phyloP scores from a whole-genome alignment of 2,329 filamentous ascomycete genomes.

The Alternaria sp. region DNA sequence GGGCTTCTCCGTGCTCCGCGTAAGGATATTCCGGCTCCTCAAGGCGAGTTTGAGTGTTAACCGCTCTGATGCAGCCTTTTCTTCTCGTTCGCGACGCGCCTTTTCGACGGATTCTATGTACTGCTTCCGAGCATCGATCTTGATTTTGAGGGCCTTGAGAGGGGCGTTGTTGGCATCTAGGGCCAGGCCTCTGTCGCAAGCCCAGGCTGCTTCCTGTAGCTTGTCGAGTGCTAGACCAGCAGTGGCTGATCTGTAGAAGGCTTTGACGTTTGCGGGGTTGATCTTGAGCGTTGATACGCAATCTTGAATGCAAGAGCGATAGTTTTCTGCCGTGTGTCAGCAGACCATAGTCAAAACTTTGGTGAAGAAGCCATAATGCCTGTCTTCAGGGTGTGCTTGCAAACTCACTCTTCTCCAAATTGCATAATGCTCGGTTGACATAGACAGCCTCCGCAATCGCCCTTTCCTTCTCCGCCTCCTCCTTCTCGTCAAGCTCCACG shows the following conservation, averaged over 20 bases:
- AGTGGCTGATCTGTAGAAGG: conserved; percentile 81
- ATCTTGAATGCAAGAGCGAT: conserved; percentile 83
- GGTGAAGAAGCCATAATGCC: background rate
- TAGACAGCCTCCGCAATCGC: conserved; percentile 76
- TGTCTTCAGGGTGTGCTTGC: background rate
- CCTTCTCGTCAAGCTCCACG: conserved; percentile 64
- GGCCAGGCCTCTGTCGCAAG: conserved; percentile 74
- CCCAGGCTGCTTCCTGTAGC: conserved; percentile 79
- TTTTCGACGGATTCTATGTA: conserved; percentile 63
- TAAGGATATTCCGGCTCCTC: conserved; percentile 72
- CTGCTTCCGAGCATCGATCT: conserved; percentile 67
- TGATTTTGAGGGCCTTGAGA: conserved; percentile 66
- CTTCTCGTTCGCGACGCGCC: conserved; percentile 63
- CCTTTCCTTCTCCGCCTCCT: conserved; percentile 66
- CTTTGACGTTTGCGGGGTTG: conserved; percentile 84
- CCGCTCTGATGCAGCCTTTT: conserved; percentile 63
- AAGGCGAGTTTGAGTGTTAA: conserved; percentile 62
- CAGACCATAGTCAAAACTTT: background rate
- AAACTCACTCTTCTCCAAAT: conserved; percentile 75
- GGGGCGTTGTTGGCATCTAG: conserved; percentile 75
- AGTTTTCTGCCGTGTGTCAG: conserved; percentile 67
- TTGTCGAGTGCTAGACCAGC: conserved; percentile 82
- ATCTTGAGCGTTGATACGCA: conserved; percentile 79
- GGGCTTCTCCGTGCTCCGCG: conserved; percentile 70
- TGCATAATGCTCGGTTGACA: conserved; percentile 87